Evolutionary conservation across 306 rosid genomes (phyloP).

Genomic region (Dalbergia cultrata): DNA sequence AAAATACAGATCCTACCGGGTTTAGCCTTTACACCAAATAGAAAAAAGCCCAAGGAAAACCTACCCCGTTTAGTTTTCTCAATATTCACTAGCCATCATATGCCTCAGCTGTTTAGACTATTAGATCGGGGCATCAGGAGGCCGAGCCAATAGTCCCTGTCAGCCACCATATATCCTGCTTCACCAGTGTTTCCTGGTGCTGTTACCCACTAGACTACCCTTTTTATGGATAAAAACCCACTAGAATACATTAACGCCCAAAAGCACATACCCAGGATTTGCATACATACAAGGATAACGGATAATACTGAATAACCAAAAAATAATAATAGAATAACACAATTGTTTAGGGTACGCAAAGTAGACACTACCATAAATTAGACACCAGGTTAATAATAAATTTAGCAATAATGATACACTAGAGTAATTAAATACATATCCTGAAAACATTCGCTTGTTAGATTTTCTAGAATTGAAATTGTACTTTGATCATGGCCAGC

Average conservation of each 20-base stretch:
- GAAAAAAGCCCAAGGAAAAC: neutral
- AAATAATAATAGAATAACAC: constrained; percentile 23
- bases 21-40: neutral
- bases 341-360: constrained; percentile 27
- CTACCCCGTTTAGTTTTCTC: neutral
- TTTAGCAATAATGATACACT: constrained; percentile 43
- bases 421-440: constrained; percentile 31
- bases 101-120: neutral
- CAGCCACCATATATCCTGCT: too few relatives aligned
- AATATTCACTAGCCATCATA: constrained; percentile 10
- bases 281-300: neutral
- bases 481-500: constrained; percentile 41
- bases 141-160: too few relatives aligned
- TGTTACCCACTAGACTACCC: neutral
- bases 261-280: neutral
- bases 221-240: too few relatives aligned
- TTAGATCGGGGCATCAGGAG: too few relatives aligned
- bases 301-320: neutral
- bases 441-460: constrained; percentile 42
- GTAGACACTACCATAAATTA: constrained; percentile 36
- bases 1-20: neutral
- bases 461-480: constrained; percentile 31
- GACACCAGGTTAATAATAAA: constrained; percentile 19
- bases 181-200: neutral
- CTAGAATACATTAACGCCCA: too few relatives aligned